A percentile compares a stretch with the other conserved stretches of the same genome.
Evolutionary conservation across 1,284 basidiomycete genomes (phyloP).

Genomic region (Marasmius oreades): DNA sequence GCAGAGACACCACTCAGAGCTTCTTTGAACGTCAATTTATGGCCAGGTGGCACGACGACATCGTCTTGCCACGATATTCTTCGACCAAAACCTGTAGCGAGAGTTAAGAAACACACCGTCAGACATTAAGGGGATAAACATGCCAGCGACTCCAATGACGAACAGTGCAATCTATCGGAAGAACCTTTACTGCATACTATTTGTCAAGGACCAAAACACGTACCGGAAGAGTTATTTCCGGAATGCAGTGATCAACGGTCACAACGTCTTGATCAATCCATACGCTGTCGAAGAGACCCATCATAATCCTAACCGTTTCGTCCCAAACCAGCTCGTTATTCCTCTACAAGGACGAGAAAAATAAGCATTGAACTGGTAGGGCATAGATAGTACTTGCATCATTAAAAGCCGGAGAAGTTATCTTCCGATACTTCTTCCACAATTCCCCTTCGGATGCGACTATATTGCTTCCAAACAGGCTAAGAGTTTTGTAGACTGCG

Average conservation of each 20-base stretch:
- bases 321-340: neutral
- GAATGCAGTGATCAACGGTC: neutral
- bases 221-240: neutral
- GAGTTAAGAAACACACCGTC: neutral
- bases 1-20: conserved; percentile 46
- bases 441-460: conserved; percentile 4
- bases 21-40: conserved; percentile 54
- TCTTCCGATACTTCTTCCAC: conserved; percentile 7
- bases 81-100: conserved; percentile 44
- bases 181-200: neutral
- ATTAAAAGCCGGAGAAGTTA: neutral
- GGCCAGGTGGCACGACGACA: conserved; percentile 35
- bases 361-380: too few relatives aligned
- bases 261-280: neutral
- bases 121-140: neutral
- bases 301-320: neutral
- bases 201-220: neutral
- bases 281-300: neutral
- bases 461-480: conserved; percentile 1
- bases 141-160: conserved; percentile 52
- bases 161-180: conserved; percentile 47
- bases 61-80: conserved; percentile 49
- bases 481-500: neutral
- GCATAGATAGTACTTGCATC: neutral
- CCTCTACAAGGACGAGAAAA: neutral